phyloP scores from a whole-genome alignment of 2,329 filamentous ascomycete genomes.

The Penicillium sp. region DNA sequence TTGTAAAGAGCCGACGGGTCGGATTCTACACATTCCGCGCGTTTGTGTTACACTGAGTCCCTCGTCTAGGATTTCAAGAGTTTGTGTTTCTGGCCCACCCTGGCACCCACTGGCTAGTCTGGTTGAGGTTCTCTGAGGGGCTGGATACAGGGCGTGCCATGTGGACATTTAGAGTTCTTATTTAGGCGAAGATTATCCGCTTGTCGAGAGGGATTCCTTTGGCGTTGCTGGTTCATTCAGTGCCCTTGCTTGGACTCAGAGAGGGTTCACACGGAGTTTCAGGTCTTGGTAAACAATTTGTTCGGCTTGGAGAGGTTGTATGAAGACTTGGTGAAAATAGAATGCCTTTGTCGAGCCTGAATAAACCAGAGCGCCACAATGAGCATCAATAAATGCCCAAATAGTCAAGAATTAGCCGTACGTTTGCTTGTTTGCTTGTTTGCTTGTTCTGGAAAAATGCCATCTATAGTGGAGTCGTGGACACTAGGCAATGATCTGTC shows the following conservation, averaged over 20 bases:
- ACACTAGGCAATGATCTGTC: no score
- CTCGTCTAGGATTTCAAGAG: no score
- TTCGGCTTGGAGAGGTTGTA: no score
- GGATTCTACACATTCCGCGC: conserved; percentile 11
- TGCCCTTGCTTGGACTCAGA: not conserved
- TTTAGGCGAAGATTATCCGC: not conserved
- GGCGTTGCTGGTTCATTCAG: not conserved
- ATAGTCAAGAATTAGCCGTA: no score
- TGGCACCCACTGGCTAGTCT: no score
- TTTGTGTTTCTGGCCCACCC: no score
- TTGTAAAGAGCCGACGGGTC: conserved; percentile 5
- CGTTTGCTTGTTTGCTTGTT: not conserved
- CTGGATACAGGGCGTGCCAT: not conserved
- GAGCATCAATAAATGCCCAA: not conserved
- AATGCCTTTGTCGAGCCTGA: not conserved
- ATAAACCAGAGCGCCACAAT: not conserved
- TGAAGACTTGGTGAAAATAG: not conserved
- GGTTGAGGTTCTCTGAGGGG: no score
- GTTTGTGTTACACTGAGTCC: no score
- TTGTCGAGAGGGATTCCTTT: not conserved
- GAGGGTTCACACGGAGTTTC: not conserved
- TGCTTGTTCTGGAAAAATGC: not conserved
- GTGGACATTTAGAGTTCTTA: not conserved
- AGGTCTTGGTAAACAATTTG: not conserved
- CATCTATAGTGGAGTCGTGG: no score